Percentiles rank a stretch among this genome's conserved stretches.
phyloP scores from a whole-genome alignment of 768 basidiomycete species.

The Psilocybe subaeruginosa region DNA sequence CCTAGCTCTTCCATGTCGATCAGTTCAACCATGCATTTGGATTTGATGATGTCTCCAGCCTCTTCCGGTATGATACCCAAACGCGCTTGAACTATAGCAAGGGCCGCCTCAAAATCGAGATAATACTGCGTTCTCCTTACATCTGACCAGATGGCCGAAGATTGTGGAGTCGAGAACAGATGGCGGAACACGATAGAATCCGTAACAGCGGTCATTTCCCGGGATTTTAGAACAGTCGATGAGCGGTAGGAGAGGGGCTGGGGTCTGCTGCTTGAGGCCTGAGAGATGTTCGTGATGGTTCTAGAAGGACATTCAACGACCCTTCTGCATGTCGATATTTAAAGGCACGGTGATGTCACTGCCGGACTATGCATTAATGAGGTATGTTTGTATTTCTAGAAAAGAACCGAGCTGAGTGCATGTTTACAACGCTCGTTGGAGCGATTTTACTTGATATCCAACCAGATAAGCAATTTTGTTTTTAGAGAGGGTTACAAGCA shows the following conservation, averaged over 20 bases:
- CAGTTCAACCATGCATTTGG: slow-evolving; percentile 32
- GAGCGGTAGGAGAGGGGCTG: not conserved
- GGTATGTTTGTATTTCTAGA: too few relatives aligned
- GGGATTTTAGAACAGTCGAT: not conserved
- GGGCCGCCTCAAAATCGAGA: slow-evolving; percentile 30
- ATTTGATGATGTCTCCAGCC: slow-evolving; percentile 36
- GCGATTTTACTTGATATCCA: too few relatives aligned
- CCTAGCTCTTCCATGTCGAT: slow-evolving; percentile 41
- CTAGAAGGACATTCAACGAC: not conserved
- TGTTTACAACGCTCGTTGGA: too few relatives aligned
- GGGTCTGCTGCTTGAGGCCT: not conserved
- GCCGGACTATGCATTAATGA: not conserved
- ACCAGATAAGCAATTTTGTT: too few relatives aligned
- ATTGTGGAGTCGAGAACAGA: slow-evolving; percentile 41
- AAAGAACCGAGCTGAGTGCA: too few relatives aligned
- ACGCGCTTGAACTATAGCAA: slow-evolving; percentile 35
- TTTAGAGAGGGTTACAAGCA: too few relatives aligned
- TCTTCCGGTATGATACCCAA: slow-evolving; percentile 40
- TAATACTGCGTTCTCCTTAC: slow-evolving; percentile 33
- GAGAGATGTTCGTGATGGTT: not conserved
- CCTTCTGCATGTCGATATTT: not conserved
- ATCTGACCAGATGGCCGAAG: slow-evolving; percentile 46
- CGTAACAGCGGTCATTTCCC: slow-evolving; percentile 33
- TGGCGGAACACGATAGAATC: slow-evolving; percentile 40
- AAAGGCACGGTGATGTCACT: not conserved